phyloP scores from a whole-genome alignment of 148 eudicot species.

The Polygonum aviculare region DNA sequence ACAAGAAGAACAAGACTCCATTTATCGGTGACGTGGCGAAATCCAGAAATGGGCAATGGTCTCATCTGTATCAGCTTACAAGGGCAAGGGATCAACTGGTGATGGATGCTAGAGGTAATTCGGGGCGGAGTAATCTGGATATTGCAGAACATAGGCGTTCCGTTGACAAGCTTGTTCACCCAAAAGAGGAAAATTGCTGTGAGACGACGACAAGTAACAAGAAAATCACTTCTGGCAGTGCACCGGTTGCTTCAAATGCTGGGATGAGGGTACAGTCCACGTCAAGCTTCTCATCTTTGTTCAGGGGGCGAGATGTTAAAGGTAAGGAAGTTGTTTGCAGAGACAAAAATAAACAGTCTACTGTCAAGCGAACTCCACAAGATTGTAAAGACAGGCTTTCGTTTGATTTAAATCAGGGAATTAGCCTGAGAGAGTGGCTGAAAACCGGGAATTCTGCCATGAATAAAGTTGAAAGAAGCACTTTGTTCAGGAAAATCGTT shows the following conservation, averaged over 20 bases:
- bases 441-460: constrained; percentile 19
- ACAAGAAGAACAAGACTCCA: constrained; percentile 10
- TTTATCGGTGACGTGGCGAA: constrained; percentile 7
- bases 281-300: constrained; percentile 37
- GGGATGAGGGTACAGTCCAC: constrained; percentile 26
- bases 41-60: constrained; percentile 26
- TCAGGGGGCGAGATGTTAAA: constrained; percentile 26
- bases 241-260: constrained; percentile 18
- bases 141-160: constrained; percentile 18
- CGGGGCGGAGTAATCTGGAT: constrained; percentile 15
- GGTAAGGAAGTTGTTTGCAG: constrained; percentile 19
- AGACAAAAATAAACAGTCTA: neutral
- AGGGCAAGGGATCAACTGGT: constrained; percentile 27
- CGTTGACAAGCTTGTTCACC: constrained; percentile 15
- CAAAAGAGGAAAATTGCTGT: constrained; percentile 9
- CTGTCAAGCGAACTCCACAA: neutral
- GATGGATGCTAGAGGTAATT: constrained; percentile 23
- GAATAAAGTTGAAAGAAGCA: constrained; percentile 33
- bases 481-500: constrained; percentile 38
- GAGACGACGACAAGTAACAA: constrained; percentile 14
- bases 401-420: constrained; percentile 13
- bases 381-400: neutral
- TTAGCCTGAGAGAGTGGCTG: constrained; percentile 53
- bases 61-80: constrained; percentile 30
- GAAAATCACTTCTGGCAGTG: constrained; percentile 17